phyloP scores from a whole-genome alignment of 177 flowering plant genomes.

The Vitis hybrid region DNA sequence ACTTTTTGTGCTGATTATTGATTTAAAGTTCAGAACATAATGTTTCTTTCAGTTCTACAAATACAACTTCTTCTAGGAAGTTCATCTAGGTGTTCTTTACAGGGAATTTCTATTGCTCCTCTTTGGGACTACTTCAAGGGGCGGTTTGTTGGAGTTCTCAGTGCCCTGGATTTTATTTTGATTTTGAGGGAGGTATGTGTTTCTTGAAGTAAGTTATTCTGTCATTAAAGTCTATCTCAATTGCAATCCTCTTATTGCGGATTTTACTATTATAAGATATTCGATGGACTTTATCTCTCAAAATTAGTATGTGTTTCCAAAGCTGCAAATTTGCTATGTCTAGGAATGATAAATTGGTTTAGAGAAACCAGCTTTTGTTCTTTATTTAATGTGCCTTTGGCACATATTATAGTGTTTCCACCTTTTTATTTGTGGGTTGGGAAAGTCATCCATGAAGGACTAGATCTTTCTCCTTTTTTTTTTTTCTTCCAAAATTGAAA shows the following conservation, averaged over 20 bases:
- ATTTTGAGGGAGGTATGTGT: constrained; percentile 80
- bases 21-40: no score
- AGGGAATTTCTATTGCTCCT: constrained; percentile 88
- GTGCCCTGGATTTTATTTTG: constrained; percentile 80
- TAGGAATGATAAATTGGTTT: neutral
- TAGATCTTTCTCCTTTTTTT: no score
- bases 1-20: no score
- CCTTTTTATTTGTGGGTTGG: no score
- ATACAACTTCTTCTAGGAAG: no score
- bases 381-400: neutral
- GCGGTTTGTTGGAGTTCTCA: constrained; percentile 83
- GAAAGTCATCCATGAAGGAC: no score
- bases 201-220: neutral
- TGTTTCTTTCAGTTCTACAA: no score
- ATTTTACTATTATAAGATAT: neutral
- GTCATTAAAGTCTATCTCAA: constrained; percentile 4
- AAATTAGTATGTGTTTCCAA: neutral
- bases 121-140: constrained; percentile 80
- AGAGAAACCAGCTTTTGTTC: neutral
- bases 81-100: constrained; percentile 25
- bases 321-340: neutral
- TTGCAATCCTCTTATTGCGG: neutral
- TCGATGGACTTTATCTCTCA: neutral
- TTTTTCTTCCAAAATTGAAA: no score
- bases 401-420: no score